Evolutionary conservation across 257 asterid species (phyloP).

Genomic region (Forsythia suspensa): DNA sequence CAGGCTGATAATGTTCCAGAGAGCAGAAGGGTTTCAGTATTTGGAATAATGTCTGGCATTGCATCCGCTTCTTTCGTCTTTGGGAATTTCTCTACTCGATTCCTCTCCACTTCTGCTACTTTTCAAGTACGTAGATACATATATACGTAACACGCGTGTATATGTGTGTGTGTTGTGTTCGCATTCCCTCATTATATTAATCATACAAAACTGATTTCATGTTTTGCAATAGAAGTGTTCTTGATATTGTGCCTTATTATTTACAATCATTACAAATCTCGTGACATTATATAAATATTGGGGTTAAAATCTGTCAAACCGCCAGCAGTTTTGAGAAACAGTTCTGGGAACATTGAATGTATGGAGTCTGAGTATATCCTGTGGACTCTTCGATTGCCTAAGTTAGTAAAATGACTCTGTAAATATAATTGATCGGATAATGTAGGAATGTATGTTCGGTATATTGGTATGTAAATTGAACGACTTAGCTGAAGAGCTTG

Average conservation of each 20-base stretch:
- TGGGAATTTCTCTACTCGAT: slow-evolving; percentile 46
- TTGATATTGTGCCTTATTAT: no score
- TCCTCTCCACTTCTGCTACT: slow-evolving; percentile 40
- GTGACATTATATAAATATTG: no score
- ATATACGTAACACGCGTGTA: no score
- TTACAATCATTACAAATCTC: no score
- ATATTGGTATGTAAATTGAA: no score
- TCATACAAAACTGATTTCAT: neutral
- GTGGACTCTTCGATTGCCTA: neutral
- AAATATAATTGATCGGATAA: neutral
- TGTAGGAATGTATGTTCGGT: neutral
- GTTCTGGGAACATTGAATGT: no score
- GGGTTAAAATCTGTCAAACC: neutral
- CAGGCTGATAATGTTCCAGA: slow-evolving; percentile 54
- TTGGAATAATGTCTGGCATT: slow-evolving; percentile 47
- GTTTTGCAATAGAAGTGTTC: neutral
- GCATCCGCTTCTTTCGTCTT: slow-evolving; percentile 46
- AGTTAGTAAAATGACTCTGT: neutral
- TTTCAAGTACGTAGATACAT: slow-evolving; percentile 32
- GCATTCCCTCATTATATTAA: no score
- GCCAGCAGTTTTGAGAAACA: no score
- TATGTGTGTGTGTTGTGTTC: no score
- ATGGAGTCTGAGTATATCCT: neutral
- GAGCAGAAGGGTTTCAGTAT: slow-evolving; percentile 34
- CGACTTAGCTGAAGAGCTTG: neutral